Evolutionary conservation across 768 basidiomycete species (phyloP).

Genomic region (Lactarius hatsudake): DNA sequence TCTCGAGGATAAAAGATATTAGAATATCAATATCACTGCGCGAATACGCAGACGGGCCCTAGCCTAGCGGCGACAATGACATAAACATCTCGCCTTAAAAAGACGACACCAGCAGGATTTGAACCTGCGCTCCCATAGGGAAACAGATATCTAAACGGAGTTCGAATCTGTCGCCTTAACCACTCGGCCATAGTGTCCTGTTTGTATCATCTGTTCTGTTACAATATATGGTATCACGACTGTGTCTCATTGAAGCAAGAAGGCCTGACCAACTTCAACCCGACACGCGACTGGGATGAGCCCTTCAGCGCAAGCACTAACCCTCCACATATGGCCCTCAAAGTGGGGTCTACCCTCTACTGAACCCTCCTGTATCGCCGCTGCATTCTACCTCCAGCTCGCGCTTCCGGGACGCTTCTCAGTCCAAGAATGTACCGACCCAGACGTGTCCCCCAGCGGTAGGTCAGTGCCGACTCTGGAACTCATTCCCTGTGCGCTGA

Average conservation of each 20-base stretch:
- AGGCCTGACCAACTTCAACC: neutral
- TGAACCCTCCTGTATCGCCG: constrained; percentile 62
- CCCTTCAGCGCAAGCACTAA: constrained; percentile 27
- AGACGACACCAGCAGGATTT: constrained; percentile 62
- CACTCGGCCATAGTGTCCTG: constrained; percentile 27
- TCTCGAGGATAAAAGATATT: too few species aligned
- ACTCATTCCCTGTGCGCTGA: neutral
- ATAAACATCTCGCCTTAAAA: neutral
- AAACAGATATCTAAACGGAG: constrained; percentile 20
- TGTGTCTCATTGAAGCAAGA: neutral
- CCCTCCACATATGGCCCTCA: constrained; percentile 68
- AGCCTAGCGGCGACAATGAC: too few species aligned
- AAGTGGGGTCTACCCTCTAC: constrained; percentile 63
- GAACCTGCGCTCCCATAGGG: constrained; percentile 52
- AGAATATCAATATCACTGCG: too few species aligned
- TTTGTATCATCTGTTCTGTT: accelerated
- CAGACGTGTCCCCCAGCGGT: constrained; percentile 74
- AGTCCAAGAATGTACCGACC: constrained; percentile 59
- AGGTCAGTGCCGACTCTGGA: constrained; percentile 34
- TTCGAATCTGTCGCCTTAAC: constrained; percentile 28
- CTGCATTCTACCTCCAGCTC: constrained; percentile 66
- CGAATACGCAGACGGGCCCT: too few species aligned
- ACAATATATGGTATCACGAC: neutral
- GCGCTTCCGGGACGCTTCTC: constrained; percentile 65
- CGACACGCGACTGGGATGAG: constrained; percentile 13